A percentile compares a stretch with the other conserved stretches of the same genome.
These are phyloP conservation scores for Colletotrichum agaves DNA, from an alignment of 2,329 filamentous ascomycete genomes.

Conservation along the genomic window DNA sequence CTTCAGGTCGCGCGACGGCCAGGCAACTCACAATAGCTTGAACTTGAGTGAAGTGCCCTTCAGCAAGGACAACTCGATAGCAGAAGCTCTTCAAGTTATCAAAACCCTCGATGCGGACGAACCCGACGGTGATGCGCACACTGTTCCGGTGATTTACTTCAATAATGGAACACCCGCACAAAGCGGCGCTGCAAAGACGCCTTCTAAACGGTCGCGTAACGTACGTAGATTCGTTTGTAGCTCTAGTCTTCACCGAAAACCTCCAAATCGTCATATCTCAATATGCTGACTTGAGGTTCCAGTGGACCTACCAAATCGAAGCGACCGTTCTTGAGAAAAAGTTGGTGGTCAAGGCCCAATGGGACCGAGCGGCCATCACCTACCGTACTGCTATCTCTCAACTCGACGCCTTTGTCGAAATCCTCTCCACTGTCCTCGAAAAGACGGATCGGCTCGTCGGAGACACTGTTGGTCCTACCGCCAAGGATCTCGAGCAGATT, in stretches of 20 bases:
- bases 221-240: constrained; percentile 21
- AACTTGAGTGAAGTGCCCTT: constrained; percentile 35
- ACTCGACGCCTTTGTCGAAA: constrained; percentile 39
- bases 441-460: constrained; percentile 28
- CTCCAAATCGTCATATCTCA: neutral
- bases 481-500: constrained; percentile 55
- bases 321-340: constrained; percentile 30
- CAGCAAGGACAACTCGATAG: constrained; percentile 34
- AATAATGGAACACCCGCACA: constrained; percentile 34
- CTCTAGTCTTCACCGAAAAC: neutral
- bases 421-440: constrained; percentile 38
- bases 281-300: constrained; percentile 10
- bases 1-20: constrained; percentile 20
- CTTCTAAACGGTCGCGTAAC: constrained; percentile 25
- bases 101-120: constrained; percentile 15
- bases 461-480: constrained; percentile 39
- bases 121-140: constrained; percentile 6
- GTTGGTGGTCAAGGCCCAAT: constrained; percentile 38
- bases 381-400: constrained; percentile 35
- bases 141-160: constrained; percentile 36
- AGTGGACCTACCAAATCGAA: constrained; percentile 42
- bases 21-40: constrained; percentile 20
- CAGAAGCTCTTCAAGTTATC: constrained; percentile 30
- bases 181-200: constrained; percentile 19
- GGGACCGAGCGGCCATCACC: constrained; percentile 37